Conservation (phyloP, 257 asterid species). For the Paraleonurus japonicus region DNA sequence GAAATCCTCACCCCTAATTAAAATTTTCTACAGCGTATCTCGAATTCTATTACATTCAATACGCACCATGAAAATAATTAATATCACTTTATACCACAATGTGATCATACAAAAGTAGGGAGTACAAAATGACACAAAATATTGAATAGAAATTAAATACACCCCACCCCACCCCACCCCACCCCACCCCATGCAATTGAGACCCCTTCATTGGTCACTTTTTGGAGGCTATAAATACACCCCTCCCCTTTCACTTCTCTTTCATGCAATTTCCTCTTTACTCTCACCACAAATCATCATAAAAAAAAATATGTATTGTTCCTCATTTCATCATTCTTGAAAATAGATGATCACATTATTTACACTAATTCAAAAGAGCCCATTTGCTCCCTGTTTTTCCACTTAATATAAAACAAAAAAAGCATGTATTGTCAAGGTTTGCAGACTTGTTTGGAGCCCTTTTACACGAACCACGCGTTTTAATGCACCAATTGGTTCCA, state of each 20-base stretch:
- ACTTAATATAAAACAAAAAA: slow-evolving; percentile 2
- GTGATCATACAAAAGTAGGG: background rate
- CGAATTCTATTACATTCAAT: background rate
- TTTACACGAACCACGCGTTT: slow-evolving; percentile 31
- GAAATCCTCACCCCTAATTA: no score
- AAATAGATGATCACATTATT: background rate
- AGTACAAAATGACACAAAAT: background rate
- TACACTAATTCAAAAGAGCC: background rate
- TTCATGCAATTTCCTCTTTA: slow-evolving; percentile 40
- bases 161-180: no score
- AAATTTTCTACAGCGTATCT: no score
- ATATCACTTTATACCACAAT: background rate
- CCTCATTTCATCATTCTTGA: slow-evolving; percentile 1
- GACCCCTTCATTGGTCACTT: slow-evolving; percentile 25
- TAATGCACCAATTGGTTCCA: slow-evolving; percentile 40
- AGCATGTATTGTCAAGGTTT: slow-evolving; percentile 47
- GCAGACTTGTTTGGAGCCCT: slow-evolving; percentile 44
- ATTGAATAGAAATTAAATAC: background rate
- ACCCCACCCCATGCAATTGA: slow-evolving; percentile 27
- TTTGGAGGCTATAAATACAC: slow-evolving; percentile 54
- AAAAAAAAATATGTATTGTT: no score
- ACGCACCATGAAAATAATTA: no score
- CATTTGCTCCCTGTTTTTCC: slow-evolving; percentile 25
- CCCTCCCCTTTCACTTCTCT: slow-evolving; percentile 43
- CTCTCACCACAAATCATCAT: background rate